These are phyloP conservation scores for Aspergillus pseudoterreus DNA, from an alignment of 2,329 filamentous ascomycete species.

Conservation along the genomic window DNA sequence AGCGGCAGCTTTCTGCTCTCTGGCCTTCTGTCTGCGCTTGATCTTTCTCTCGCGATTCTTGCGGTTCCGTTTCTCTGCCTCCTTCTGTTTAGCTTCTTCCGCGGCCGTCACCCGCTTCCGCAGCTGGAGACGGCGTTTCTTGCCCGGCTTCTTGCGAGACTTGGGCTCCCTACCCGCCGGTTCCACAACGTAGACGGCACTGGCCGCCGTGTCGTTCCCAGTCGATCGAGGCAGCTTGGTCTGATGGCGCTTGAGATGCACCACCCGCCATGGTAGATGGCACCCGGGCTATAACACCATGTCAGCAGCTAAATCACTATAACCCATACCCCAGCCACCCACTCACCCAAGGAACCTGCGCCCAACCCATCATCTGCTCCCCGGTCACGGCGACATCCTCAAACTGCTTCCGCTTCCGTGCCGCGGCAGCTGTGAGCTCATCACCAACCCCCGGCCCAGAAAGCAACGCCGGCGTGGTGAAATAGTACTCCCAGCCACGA, in stretches of 20 bases:
- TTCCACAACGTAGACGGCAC: slow-evolving; percentile 18
- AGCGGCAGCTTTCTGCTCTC: slow-evolving; percentile 32
- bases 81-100: slow-evolving; percentile 28
- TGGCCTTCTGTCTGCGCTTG: slow-evolving; percentile 36
- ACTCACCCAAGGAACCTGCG: slow-evolving; percentile 33
- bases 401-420: slow-evolving; percentile 27
- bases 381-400: slow-evolving; percentile 36
- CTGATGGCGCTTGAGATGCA: slow-evolving; percentile 33
- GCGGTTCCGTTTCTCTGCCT: slow-evolving; percentile 37
- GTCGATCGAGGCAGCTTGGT: slow-evolving; percentile 24
- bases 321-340: slow-evolving; percentile 1
- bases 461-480: slow-evolving; percentile 31
- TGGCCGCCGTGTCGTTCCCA: slow-evolving; percentile 11
- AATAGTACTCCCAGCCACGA: slow-evolving; percentile 42
- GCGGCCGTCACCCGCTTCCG: slow-evolving; percentile 32
- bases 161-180: slow-evolving; percentile 23
- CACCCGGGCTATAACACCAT: slow-evolving; percentile 33
- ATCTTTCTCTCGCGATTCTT: slow-evolving; percentile 39
- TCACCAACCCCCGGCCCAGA: slow-evolving; percentile 13
- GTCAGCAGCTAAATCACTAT: slow-evolving; percentile 2
- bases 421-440: slow-evolving; percentile 9
- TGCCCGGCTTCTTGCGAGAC: slow-evolving; percentile 40
- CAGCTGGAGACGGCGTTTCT: slow-evolving; percentile 40
- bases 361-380: slow-evolving; percentile 27
- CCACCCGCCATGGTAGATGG: slow-evolving; percentile 39